These are phyloP conservation scores for Acrodontium crateriforme DNA, from an alignment of 2,329 filamentous ascomycete species.

Conservation along the genomic window DNA sequence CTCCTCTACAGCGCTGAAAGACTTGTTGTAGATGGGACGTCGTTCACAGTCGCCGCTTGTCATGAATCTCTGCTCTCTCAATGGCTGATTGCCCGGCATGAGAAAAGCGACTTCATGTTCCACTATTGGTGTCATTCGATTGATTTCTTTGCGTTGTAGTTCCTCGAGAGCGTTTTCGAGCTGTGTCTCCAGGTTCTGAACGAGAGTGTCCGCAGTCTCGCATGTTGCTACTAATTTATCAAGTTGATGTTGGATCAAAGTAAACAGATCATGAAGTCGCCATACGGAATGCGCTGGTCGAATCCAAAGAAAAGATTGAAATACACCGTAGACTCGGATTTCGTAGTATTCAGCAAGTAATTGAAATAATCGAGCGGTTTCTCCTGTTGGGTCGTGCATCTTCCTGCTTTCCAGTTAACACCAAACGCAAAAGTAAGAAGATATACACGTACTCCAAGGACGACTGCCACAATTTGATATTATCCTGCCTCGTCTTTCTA, in stretches of 20 bases:
- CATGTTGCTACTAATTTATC: neutral
- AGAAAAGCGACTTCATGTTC: neutral
- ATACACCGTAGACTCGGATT: neutral
- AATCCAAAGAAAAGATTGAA: constrained; percentile 1
- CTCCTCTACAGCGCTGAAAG: constrained; percentile 12
- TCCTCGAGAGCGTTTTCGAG: neutral
- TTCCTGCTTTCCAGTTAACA: constrained; percentile 1
- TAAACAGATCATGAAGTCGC: constrained; percentile 2
- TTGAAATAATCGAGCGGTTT: constrained; percentile 5
- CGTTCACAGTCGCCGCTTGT: neutral
- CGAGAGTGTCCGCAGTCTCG: constrained; percentile 1
- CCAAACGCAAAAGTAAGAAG: too few relatives aligned
- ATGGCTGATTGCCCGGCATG: neutral
- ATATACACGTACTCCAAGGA: constrained; percentile 1
- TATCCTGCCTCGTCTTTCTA: neutral
- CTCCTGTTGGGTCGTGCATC: constrained; percentile 6
- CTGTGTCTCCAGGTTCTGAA: constrained; percentile 1
- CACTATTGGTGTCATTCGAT: neutral
- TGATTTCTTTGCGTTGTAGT: neutral
- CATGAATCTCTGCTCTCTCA: neutral
- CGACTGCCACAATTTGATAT: constrained; percentile 1
- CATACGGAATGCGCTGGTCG: constrained; percentile 1
- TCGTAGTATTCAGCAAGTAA: constrained; percentile 3
- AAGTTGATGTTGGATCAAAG: constrained; percentile 1
- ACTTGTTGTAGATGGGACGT: constrained; percentile 3